These are phyloP conservation scores for Xylariaceae sp. DNA, from an alignment of 2,329 filamentous ascomycete genomes.

Conservation along the genomic window DNA sequence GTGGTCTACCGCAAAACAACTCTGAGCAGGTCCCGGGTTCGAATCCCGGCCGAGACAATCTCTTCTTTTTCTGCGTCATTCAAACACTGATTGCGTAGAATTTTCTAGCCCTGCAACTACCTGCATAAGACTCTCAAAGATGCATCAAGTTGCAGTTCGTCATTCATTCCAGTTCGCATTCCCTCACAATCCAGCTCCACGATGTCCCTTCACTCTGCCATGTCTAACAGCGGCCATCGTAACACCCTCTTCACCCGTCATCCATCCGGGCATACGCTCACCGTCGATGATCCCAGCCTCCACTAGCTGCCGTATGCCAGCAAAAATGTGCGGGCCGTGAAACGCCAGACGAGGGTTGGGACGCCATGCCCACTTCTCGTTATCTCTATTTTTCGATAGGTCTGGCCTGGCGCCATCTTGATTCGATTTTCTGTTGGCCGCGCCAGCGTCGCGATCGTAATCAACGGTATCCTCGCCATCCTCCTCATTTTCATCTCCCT, in stretches of 20 bases:
- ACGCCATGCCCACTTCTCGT: conserved; percentile 39
- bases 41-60: too few species aligned
- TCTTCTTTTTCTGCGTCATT: too few species aligned
- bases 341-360: conserved; percentile 65
- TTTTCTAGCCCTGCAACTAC: too few species aligned
- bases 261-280: conserved; percentile 79
- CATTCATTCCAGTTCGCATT: too few species aligned
- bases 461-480: background rate
- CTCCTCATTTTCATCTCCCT: conserved; percentile 24
- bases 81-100: too few species aligned
- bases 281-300: conserved; percentile 74
- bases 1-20: too few species aligned
- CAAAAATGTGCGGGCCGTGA: conserved; percentile 74
- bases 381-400: conserved; percentile 24
- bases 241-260: conserved; percentile 82
- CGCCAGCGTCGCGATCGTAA: conserved; percentile 7
- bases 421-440: conserved; percentile 18
- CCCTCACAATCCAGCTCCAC: conserved; percentile 48
- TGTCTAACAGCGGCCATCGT: conserved; percentile 66
- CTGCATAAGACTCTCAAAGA: too few species aligned
- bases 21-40: background rate
- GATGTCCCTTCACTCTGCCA: conserved; percentile 60
- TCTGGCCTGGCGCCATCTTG: conserved; percentile 21
- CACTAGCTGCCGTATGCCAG: conserved; percentile 72
- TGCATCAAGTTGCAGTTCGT: conserved; percentile 7